Percentiles rank a stretch among this genome's conserved stretches.
Conservation (phyloP, 352 stramenopile genomes). For the Pythium monospermum region DNA sequence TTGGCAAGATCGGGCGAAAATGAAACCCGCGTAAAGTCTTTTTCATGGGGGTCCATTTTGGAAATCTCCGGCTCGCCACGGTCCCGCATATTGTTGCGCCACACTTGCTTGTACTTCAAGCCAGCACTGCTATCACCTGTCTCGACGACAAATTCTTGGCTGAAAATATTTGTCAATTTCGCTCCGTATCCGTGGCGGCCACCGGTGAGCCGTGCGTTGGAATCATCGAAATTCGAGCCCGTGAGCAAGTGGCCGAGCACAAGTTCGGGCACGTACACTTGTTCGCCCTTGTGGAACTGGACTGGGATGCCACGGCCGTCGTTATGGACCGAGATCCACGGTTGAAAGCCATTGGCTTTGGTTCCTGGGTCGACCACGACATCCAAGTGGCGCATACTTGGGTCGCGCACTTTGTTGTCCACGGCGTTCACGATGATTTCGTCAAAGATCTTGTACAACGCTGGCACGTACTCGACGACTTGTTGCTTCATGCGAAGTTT, state of each 20-base stretch:
- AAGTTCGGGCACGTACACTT: conserved; percentile 97
- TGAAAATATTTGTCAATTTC: conserved; percentile 99
- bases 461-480: conserved; percentile 72
- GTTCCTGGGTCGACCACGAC: conserved; percentile 61
- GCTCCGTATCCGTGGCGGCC: conserved; percentile 94
- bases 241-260: conserved; percentile 99
- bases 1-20: conserved; percentile 96
- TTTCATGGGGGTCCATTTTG: conserved; percentile 66
- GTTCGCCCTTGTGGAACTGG: conserved; percentile 94
- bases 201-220: conserved; percentile 95
- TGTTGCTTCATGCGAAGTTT: conserved; percentile 63
- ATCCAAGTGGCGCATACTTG: conserved; percentile 68
- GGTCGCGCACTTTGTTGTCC: conserved; percentile 90
- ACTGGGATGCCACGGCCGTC: conserved; percentile 98
- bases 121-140: conserved; percentile 91
- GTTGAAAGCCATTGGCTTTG: conserved; percentile 47
- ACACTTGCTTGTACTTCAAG: conserved; percentile 87
- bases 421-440: conserved; percentile 99
- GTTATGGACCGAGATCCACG: conserved; percentile 97
- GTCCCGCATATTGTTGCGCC: conserved; percentile 96
- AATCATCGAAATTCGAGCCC: conserved; percentile 99
- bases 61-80: conserved; percentile 82
- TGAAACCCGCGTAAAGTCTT: conserved; percentile 97
- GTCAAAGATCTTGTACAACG: conserved; percentile 99
- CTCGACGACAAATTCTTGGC: conserved; percentile 97